Percentiles rank a stretch among this genome's conserved stretches.
Evolutionary conservation across 805 yeast genomes (phyloP).

Genomic region (Candida nonsorbophila): DNA sequence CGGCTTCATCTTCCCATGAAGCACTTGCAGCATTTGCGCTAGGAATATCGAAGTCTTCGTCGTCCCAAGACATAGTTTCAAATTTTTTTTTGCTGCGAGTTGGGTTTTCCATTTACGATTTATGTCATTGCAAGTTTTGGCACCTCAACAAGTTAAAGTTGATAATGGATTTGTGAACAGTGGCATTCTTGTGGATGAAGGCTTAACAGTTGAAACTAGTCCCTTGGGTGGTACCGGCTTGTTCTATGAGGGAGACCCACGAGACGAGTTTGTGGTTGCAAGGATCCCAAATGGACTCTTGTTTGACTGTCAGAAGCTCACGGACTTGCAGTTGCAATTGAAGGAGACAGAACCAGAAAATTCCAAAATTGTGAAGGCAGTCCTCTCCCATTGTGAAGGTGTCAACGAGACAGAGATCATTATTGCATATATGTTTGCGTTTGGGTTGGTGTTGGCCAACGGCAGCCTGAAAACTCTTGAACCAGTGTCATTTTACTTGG

Average conservation of each 20-base stretch:
- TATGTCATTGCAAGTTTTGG: neutral
- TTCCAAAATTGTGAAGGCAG: conserved; percentile 14
- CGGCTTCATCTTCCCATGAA: conserved; percentile 81
- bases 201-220: conserved; percentile 14
- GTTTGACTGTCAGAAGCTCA: conserved; percentile 16
- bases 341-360: conserved; percentile 12
- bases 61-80: conserved; percentile 67
- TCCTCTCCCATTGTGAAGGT: conserved; percentile 18
- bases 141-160: conserved; percentile 1
- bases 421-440: conserved; percentile 18
- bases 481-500: conserved; percentile 12
- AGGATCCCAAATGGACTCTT: conserved; percentile 13
- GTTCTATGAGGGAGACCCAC: conserved; percentile 8
- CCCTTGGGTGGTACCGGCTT: conserved; percentile 29
- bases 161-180: conserved; percentile 4
- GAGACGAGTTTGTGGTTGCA: conserved; percentile 12
- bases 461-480: conserved; percentile 2
- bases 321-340: conserved; percentile 13
- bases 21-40: conserved; percentile 45
- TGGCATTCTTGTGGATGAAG: conserved; percentile 11
- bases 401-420: conserved; percentile 23
- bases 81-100: conserved; percentile 1
- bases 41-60: conserved; percentile 82
- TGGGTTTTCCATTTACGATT: too few species aligned
- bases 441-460: conserved; percentile 10